Evolutionary conservation across 768 basidiomycete genomes (phyloP), one percentile per base, ranked within the genome.

Genomic region (Lactarius quietus): DNA sequence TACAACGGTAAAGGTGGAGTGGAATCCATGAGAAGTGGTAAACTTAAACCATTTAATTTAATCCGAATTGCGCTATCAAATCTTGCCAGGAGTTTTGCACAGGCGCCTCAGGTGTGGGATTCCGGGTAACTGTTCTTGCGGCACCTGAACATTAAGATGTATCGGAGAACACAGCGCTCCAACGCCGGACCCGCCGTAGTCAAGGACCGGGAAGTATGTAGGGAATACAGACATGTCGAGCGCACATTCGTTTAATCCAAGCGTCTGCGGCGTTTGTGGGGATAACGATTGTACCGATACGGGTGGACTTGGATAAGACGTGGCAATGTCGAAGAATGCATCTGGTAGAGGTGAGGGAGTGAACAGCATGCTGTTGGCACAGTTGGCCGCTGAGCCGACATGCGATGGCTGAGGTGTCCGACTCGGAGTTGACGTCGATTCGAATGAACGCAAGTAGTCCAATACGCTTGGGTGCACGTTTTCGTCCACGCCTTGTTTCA

Each of bases 381-480:
- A 38, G 33, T 18, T 33, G 20, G 41, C 10, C 7, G 48, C 52
- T 10, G 68, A 26, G 3, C 45, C 64, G 65, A 26, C 64, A 52
- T 17, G 70, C 57, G 57, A 60, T 35, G 45, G 58, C 26, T 53
- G 62, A 58, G 62, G 56, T 29, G 69, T 62, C 39, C 65, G 70
- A 8, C 73, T 23, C 18, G 33, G 8, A 33, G 33, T 33, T 8
- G 33, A 33, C 33, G 33, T 33, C 33, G 77, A 74, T 0, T 70
- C 76, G 72, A 92, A 91, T 8, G 89, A 85, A 53, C 81, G 81
- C 62, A 92, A 74, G 71, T 92, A 92, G 65, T 87, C 86, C 60
- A 86, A 77, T 3, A 91, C 82, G n/a, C 75, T 84, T 9, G 85
- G 85, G 67, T 89, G 83, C 23, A 87, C 78, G 26, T 80, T 78